Percentiles rank a stretch among this genome's conserved stretches.
Evolutionary conservation across 177 flowering plant genomes (phyloP).

Genomic region (Vitis hybrid): DNA sequence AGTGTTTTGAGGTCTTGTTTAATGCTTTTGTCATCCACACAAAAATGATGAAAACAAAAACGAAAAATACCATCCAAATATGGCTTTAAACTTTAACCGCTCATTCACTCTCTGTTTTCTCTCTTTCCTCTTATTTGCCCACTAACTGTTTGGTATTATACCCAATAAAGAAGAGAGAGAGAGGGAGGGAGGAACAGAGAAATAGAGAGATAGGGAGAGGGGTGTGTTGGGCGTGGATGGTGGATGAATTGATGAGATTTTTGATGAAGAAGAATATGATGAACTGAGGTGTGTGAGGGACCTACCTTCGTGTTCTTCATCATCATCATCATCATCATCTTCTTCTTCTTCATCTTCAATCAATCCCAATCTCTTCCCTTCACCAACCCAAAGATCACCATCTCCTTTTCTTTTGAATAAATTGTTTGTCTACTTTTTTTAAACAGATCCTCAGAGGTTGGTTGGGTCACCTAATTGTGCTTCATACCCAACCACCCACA

Average conservation of each 20-base stretch:
- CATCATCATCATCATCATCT: slow-evolving; percentile 5
- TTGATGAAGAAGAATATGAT: slow-evolving; percentile 9
- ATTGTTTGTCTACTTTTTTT: background rate
- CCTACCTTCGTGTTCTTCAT: slow-evolving; percentile 10
- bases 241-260: slow-evolving; percentile 5
- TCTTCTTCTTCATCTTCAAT: slow-evolving; percentile 5
- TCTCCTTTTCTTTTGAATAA: background rate
- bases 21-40: background rate
- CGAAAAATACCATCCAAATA: too few species aligned
- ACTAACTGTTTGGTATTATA: slow-evolving; percentile 13
- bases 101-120: background rate
- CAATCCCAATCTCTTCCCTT: slow-evolving; percentile 1
- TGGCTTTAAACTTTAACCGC: background rate
- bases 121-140: background rate
- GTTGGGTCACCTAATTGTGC: slow-evolving; percentile 17
- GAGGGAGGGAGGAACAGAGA: background rate
- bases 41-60: too few species aligned
- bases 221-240: background rate
- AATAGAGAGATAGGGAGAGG: slow-evolving; percentile 6
- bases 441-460: background rate
- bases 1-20: too few species aligned
- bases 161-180: slow-evolving; percentile 3
- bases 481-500: slow-evolving; percentile 19
- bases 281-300: slow-evolving; percentile 12
- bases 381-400: slow-evolving; percentile 1